Percentiles rank a stretch among this genome's conserved stretches.
These are phyloP conservation scores for Solanum pennellii DNA, from an alignment of 257 asterid genomes.

Conservation along the genomic window DNA sequence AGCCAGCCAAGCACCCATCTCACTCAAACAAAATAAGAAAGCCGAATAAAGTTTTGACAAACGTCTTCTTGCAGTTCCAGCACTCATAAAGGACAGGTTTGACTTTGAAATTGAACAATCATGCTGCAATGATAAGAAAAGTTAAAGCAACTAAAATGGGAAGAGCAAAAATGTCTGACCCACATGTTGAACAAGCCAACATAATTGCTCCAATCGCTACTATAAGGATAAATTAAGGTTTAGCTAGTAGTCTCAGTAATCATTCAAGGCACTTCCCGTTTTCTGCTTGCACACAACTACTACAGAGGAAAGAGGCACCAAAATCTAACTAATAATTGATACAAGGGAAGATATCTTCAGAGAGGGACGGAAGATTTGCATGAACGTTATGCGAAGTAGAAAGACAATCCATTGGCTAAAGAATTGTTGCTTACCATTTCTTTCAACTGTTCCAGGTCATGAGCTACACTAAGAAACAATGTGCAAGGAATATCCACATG, in stretches of 20 bases:
- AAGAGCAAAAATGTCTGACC: background rate
- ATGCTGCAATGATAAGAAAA: constrained; percentile 31
- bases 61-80: constrained; percentile 28
- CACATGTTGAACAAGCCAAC: background rate
- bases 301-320: background rate
- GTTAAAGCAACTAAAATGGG: background rate
- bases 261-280: background rate
- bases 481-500: constrained; percentile 19
- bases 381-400: background rate
- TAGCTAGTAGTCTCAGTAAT: background rate
- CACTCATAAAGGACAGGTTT: constrained; percentile 20
- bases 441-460: constrained; percentile 10
- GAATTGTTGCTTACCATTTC: constrained; percentile 23
- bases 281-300: background rate
- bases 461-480: constrained; percentile 4
- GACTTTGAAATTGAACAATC: constrained; percentile 8
- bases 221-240: background rate
- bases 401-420: background rate
- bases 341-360: background rate
- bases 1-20: constrained; percentile 70
- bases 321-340: background rate
- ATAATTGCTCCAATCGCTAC: background rate
- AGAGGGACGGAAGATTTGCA: background rate
- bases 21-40: constrained; percentile 44
- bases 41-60: constrained; percentile 21